These are phyloP conservation scores for Alternaria gansuensis DNA, from an alignment of 2,329 filamentous ascomycete species.

Conservation along the genomic window DNA sequence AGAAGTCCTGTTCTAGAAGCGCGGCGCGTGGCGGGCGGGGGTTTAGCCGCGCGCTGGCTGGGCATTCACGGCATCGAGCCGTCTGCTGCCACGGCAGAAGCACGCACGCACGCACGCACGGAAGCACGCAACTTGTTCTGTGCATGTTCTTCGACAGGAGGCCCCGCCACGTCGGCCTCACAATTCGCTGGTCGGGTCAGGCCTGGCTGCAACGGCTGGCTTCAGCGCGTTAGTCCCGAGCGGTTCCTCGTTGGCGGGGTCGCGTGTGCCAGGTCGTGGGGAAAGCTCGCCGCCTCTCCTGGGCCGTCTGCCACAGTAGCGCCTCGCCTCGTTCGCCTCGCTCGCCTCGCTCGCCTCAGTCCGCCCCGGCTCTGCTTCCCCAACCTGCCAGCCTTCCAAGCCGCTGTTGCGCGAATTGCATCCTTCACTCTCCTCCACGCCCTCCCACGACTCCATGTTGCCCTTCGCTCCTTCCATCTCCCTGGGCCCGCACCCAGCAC, in stretches of 20 bases:
- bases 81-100: not conserved
- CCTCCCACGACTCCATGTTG: slow-evolving; percentile 23
- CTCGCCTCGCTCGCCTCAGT: slow-evolving; percentile 10
- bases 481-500: slow-evolving; percentile 23
- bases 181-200: slow-evolving; percentile 8
- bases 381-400: slow-evolving; percentile 14
- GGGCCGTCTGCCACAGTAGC: slow-evolving; percentile 7
- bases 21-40: slow-evolving; percentile 22
- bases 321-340: slow-evolving; percentile 17
- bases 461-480: slow-evolving; percentile 7
- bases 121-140: slow-evolving; percentile 9
- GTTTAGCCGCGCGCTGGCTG: slow-evolving; percentile 9
- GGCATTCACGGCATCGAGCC: not conserved
- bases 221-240: slow-evolving; percentile 18
- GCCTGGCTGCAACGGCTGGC: slow-evolving; percentile 14
- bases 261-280: slow-evolving; percentile 24
- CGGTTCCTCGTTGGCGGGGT: slow-evolving; percentile 23
- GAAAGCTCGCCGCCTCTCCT: slow-evolving; percentile 9
- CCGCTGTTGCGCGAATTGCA: slow-evolving; percentile 14
- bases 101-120: not conserved
- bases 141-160: slow-evolving; percentile 17
- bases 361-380: slow-evolving; percentile 24
- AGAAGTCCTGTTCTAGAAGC: slow-evolving; percentile 20
- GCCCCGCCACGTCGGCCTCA: slow-evolving; percentile 14
- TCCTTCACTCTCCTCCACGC: slow-evolving; percentile 16